Base-by-base conservation (phyloP, 2,329 filamentous ascomycete species). In the Cladorrhinum sp. region DNA sequence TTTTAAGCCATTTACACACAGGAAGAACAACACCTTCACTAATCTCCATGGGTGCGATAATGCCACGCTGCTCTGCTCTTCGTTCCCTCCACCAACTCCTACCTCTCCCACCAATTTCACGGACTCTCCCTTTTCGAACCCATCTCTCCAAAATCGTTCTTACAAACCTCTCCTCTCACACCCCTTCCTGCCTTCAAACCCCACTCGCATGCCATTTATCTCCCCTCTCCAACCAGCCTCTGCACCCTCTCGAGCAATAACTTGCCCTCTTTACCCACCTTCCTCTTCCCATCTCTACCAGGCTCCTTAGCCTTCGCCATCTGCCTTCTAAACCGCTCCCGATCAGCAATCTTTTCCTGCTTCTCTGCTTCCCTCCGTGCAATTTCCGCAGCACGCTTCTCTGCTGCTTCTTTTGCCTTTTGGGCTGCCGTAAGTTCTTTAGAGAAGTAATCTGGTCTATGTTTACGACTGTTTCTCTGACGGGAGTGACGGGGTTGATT, bases 211-310 rank as follows among this genome's bases (percentile, higher is more conserved):
- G 13, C n/a, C 27, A 41, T 22, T 51, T 50, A 36, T 41, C 52
- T 57, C 52, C 36, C 66, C 25, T 77, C 71, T 2, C 79, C 81
- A 63, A 95, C 83, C 74, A 96, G 79, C 71, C 81, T 86, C 79
- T 88, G 88, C 32, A 93, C 88, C 75, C 88, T 91, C 69, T 92
- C 89, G 59, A 96, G 77, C 68, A 96, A 69, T 38, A 93, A 81
- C 32, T 82, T 83, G 68, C 92, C 93, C 79, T 96, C 92, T 62
- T 91, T 82, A 1, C 92, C 92, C 52, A 96, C 74, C 76, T 91
- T 93, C 73, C 89, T 84, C 76, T 90, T 87, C 10, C 91, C 91
- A 73, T 64, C 69, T 76, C 25, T 86, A 86, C 72, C 89, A 1
- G 81, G 81, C 67, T 81, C 81, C 50, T 87, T 80, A 55, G 93